Evolutionary conservation across 306 rosid species (phyloP).

Genomic region (Cicer yamashitae): DNA sequence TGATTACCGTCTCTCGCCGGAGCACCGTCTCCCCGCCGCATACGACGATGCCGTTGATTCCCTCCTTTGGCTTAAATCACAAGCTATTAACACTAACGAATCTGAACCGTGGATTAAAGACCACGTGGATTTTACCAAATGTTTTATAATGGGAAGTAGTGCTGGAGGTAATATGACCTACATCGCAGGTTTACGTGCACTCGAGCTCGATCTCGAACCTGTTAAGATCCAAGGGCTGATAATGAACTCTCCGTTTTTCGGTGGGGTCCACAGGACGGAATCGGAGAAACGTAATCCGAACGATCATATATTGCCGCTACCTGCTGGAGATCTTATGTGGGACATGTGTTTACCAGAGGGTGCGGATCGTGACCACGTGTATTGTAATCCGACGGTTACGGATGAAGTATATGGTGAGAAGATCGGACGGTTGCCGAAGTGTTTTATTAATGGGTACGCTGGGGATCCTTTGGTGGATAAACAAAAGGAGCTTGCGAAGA

Average conservation of each 20-base stretch:
- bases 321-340: constrained; percentile 73
- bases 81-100: constrained; percentile 38
- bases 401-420: constrained; percentile 17
- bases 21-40: constrained; percentile 88
- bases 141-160: constrained; percentile 68
- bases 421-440: constrained; percentile 65
- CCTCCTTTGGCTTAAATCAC: constrained; percentile 53
- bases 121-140: constrained; percentile 54
- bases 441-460: constrained; percentile 56
- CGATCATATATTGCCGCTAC: constrained; percentile 61
- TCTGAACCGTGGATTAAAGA: constrained; percentile 66
- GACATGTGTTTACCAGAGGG: constrained; percentile 58
- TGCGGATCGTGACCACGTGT: constrained; percentile 69
- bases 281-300: constrained; percentile 55
- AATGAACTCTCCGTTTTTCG: constrained; percentile 56
- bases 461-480: constrained; percentile 76
- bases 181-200: constrained; percentile 60
- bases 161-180: constrained; percentile 70
- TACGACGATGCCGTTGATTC: constrained; percentile 74
- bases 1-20: constrained; percentile 82
- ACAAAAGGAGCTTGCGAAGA: constrained; percentile 57
- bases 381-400: constrained; percentile 57
- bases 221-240: constrained; percentile 58
- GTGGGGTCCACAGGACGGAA: constrained; percentile 58
- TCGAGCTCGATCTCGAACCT: constrained; percentile 54